Evolutionary conservation across 495 filamentous ascomycete species (phyloP), one percentile per base, ranked within the genome.

Genomic region (Lasiosphaeria miniovina): DNA sequence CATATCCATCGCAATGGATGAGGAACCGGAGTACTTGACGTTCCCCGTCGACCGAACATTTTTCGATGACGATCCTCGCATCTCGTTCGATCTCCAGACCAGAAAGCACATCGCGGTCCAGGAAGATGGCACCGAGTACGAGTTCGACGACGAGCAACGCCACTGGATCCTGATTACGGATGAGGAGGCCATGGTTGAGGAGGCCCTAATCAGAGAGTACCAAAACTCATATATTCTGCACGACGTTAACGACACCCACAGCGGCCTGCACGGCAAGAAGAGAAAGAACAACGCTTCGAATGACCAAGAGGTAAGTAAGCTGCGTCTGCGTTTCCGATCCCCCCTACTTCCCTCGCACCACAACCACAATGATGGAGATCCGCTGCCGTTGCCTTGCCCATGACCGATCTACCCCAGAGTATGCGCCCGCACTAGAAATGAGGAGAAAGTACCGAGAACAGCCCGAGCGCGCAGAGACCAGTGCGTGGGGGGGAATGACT

Each of bases 161-260:
- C 84, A 89, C 74, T 98, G 93, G 93, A 81, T 93, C 51, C 85
- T 86, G 54, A 81, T 85, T 65, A 82, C 91, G 59, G 91, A 96
- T 68, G 90, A 94, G 67, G 24, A 24, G 24, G 24, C 24, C 24
- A 24, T 24, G 24, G 24, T 24, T 24, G 24, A 24, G 24, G 24
- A 24, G 24, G 86, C 86, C 17, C 73, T 93, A n/a, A 77, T 93
- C 41, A 85, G 86, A 61, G 80, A 89, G 69, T 93, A 96, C 64
- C 84, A 86, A 71, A 79, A 83, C 63, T 89, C 86, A 4, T 96
- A 96, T 70, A 63, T 65, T 12, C 61, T 61, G 31, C 55, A 60
- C 14, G 82, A 88, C 66, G 88, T 80, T 15, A 69, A 77, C 45
- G 58, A 52, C 12, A 31, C 48, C 33, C 52, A 14, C n/a, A 58